Base-by-base conservation (phyloP, 495 filamentous ascomycete genomes). In the Hyaloscypha variabilis region DNA sequence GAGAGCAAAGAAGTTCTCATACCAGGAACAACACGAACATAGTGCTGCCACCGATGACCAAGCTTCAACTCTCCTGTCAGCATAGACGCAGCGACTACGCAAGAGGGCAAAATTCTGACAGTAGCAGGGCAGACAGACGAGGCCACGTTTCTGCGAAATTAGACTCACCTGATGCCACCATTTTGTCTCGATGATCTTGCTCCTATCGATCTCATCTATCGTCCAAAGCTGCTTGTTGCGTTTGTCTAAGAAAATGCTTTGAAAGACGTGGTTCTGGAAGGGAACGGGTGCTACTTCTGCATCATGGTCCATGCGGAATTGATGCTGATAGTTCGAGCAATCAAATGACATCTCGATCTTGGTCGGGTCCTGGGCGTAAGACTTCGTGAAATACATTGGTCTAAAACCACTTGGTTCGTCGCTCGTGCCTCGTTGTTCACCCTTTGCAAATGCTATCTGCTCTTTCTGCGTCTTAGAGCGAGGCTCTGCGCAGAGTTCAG, bases 331-430 rank as follows among this genome's bases (percentile, higher is more conserved):
- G 70, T 92, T 90, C 21, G 87, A 90, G 76, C 89, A 91, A 74
- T 94, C 90, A 74, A 94, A 96, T 66, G 85, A 89, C 91, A 96
- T 94, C 70, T 96, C 91, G 10, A 96, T 88, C 67, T 91, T 90
- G 14, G 80, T 78, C 13, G 81, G 82, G 67, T 90, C 88, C 14
- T 82, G 69, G 11, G 77, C 70, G 71, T 92, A 92, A 17, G 81
- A 84, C 60, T 92, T 90, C 64, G 87, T 94, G 74, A 86, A 89
- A 77, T 95, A 95, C 91, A 95, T 95, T 19, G 91, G 90, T 21
- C 84, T 80, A 73, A 89, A 94, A 24, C 85, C 82, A 13, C 59
- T 11, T 1, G 73, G 69, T 59, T 78, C 75, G 36, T 67, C 67
- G 8, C 69, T 72, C 2, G 55, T 62, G 0, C 69, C 72, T 19